Evolutionary conservation across 345 rosid species (phyloP), one percentile per base, ranked within the genome.

Genomic region (Conringia planisiliqua): DNA sequence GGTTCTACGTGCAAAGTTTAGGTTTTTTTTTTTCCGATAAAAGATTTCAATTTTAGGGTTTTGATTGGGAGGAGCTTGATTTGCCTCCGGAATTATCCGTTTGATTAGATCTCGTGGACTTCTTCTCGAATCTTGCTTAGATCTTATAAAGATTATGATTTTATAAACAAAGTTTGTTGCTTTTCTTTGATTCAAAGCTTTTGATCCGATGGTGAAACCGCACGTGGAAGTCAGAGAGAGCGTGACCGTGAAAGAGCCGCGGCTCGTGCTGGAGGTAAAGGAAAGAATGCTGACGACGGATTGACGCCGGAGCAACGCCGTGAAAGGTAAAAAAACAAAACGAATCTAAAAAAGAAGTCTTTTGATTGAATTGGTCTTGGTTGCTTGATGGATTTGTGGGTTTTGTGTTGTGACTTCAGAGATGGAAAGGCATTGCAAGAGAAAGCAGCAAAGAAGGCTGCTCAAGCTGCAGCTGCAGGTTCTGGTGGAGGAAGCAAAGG

Each of bases 351-450:
- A 43, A 29, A 10, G 46, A 6, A 54, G 20, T 10, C 9, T 72
- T 30, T 54, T 32, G 0, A 0, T 20, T 39, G 29, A 32, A 9
- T 54, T 20, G 7, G 0, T n/a, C n/a, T n/a, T n/a, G n/a, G n/a
- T n/a, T n/a, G n/a, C n/a, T n/a, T 71, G 63, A 40, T 76, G 13
- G 26, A 47, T 51, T 12, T 52, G 14, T 39, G 29, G 20, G 12
- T 20, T 71, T 62, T 24, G 43, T 42, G 30, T 18, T 3, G 2
- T 46, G 36, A 7, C 48, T 48, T 30, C 52, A 93, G 97, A 58
- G 98, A 90, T 74, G 98, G 92, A 0, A 90, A 87, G 71, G 98
- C 98, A 2, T 74, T 93, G 86, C 97, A 90, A 79, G 97, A 93
- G 76, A 90, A 93, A 78, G 38, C 84, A 0, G 98, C 96, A 0